Conservation (phyloP, 768 basidiomycete genomes). For the Phanerochaete carnosa region DNA sequence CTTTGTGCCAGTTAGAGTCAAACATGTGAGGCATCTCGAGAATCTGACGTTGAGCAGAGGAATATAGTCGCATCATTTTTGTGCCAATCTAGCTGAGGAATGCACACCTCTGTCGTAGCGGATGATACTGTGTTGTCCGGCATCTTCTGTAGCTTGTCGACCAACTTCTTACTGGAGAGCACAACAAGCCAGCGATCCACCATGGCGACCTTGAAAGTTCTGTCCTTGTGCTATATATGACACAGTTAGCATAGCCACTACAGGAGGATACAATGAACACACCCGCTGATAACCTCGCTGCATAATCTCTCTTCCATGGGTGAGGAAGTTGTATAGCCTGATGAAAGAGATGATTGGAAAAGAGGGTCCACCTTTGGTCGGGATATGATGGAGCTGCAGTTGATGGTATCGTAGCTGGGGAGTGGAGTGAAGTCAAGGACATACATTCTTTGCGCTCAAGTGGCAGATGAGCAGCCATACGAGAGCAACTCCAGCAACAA, state of each 20-base stretch:
- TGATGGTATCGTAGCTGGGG: conserved; percentile 4
- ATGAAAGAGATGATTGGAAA: conserved; percentile 19
- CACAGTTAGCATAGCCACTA: no score
- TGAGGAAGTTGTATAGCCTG: neutral
- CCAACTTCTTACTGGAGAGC: conserved; percentile 36
- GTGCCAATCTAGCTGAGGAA: conserved; percentile 11
- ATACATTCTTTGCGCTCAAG: no score
- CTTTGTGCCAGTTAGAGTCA: conserved; percentile 4
- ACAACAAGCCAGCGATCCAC: conserved; percentile 25
- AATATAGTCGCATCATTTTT: neutral
- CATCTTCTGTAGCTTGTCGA: conserved; percentile 49
- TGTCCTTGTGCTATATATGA: conserved; percentile 5
- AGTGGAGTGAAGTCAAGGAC: neutral
- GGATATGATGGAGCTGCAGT: conserved; percentile 17
- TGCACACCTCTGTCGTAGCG: conserved; percentile 37
- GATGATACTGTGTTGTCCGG: conserved; percentile 44
- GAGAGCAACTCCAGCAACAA: no score
- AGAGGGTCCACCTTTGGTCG: conserved; percentile 21
- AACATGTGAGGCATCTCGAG: neutral
- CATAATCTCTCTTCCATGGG: conserved; percentile 14
- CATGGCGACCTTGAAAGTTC: neutral
- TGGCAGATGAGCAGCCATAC: no score
- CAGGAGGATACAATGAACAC: no score
- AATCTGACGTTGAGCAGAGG: no score
- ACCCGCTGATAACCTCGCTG: conserved; percentile 9